Conservation (phyloP, 371 early-diverging fungal species). For the Haplosporangium sp. region DNA sequence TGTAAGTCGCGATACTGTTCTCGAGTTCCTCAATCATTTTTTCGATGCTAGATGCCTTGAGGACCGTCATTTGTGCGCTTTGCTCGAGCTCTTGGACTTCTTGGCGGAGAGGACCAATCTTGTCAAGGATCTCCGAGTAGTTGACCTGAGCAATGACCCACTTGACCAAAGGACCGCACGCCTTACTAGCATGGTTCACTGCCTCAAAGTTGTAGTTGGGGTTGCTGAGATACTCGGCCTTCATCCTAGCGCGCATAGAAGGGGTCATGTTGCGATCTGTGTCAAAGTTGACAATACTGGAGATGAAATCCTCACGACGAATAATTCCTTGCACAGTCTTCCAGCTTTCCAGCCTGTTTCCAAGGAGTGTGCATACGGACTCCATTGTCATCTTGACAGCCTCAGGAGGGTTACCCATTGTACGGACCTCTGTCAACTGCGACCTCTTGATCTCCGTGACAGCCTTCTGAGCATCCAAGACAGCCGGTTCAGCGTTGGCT, state of each 20-base stretch:
- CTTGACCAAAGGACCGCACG: conserved; percentile 97
- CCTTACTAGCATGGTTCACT: conserved; percentile 98
- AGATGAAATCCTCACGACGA: conserved; percentile 97
- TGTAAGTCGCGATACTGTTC: conserved; percentile 87
- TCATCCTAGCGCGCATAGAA: conserved; percentile 82
- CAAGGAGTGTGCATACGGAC: conserved; percentile 95
- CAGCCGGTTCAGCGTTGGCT: conserved; percentile 96
- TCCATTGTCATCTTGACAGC: conserved; percentile 98
- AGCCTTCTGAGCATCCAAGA: conserved; percentile 94
- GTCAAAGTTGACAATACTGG: conserved; percentile 95
- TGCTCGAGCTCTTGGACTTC: conserved; percentile 90
- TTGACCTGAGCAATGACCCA: conserved; percentile 98
- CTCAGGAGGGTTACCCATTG: conserved; percentile 98
- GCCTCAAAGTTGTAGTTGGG: conserved; percentile 93
- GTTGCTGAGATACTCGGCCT: conserved; percentile 79
- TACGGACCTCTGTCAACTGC: conserved; percentile 97
- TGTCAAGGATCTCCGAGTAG: conserved; percentile 91
- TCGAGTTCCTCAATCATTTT: conserved; percentile 89
- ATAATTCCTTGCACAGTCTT: conserved; percentile 91
- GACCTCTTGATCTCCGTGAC: conserved; percentile 96
- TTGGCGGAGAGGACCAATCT: conserved; percentile 94
- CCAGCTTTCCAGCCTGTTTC: conserved; percentile 88
- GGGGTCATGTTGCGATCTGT: conserved; percentile 84
- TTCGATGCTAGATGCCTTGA: conserved; percentile 79
- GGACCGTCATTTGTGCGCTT: conserved; percentile 81